Conservation (phyloP, 2,329 filamentous ascomycete genomes). For the Arthrobotrys entomopaga region DNA sequence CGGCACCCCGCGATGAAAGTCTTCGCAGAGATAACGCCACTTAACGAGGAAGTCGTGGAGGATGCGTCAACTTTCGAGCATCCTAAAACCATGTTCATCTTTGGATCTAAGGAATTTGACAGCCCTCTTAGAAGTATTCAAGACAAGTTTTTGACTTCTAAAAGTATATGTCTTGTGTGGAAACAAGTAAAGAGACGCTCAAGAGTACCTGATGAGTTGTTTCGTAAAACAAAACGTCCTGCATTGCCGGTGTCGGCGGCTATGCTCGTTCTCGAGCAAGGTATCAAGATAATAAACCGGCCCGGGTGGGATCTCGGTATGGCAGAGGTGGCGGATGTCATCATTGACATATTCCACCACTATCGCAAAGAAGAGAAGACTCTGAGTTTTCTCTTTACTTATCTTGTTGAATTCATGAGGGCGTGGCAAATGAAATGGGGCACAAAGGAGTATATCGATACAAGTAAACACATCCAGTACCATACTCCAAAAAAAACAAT, state of each 20-base stretch:
- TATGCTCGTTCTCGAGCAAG: slow-evolving; percentile 26
- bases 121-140: not conserved
- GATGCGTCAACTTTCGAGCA: no score
- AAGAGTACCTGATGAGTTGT: not conserved
- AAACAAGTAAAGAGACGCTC: not conserved
- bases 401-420: slow-evolving; percentile 16
- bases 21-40: not conserved
- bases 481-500: not conserved
- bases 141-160: no score
- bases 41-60: no score
- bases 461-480: not conserved
- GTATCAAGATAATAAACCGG: slow-evolving; percentile 4
- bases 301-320: slow-evolving; percentile 14
- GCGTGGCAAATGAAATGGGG: slow-evolving; percentile 40
- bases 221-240: no score
- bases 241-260: not conserved
- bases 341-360: slow-evolving; percentile 33
- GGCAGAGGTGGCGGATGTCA: not conserved
- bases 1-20: not conserved
- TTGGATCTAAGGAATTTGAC: not conserved
- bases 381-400: slow-evolving; percentile 19
- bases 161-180: not conserved
- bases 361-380: not conserved
- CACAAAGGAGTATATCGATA: slow-evolving; percentile 4
- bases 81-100: not conserved